Base-by-base conservation (phyloP, 495 filamentous ascomycete genomes). In the Aspergillus cristatus region DNA sequence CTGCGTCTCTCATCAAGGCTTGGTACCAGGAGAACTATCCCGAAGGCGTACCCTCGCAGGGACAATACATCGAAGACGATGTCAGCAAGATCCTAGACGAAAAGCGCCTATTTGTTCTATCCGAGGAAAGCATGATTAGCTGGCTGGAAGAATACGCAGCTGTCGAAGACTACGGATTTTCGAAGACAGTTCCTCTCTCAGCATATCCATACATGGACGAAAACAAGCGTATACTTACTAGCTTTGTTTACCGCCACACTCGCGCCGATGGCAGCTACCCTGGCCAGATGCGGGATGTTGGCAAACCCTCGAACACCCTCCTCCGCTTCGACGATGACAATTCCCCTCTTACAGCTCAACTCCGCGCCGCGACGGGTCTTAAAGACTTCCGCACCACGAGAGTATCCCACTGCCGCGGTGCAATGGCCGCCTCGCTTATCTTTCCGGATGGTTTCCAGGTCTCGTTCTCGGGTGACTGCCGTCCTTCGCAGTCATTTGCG, bases 391-490 rank as follows among this genome's bases (percentile, higher is more conserved):
- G 55, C n/a, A 74, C 76, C 7, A 76, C 75, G 32, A 46, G 40
- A 18, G 93, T 97, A 3, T 48, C 64, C 2, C 91, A 98, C 54
- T 97, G 93, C 58, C 67, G 63, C 38, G 76, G 76, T n/a, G 75
- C 91, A 12, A 71, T 81, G 44, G 91, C 86, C 2, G 74, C 82
- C 1, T 76, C 75, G 7, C 60, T 95, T 18, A 84, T 82, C 18
- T 94, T 89, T 63, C 72, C 80, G 0, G 67, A 75, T 28, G 74
- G 82, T 3, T 84, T 98, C 59, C 93, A 90, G 55, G 71, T 91
- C 38, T 83, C 86, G 33, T 98, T 93, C 58, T 90, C 83, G 7
- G 91, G 91, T 32, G 91, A 98, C 59, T 94, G 88, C 51, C 71
- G 91, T 3, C 91, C 91, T 0, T 86, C 78, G 3, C 40, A 60